These are phyloP conservation scores for Fusarium tjaetaba DNA, from an alignment of 2,329 filamentous ascomycete species.

Conservation along the genomic window DNA sequence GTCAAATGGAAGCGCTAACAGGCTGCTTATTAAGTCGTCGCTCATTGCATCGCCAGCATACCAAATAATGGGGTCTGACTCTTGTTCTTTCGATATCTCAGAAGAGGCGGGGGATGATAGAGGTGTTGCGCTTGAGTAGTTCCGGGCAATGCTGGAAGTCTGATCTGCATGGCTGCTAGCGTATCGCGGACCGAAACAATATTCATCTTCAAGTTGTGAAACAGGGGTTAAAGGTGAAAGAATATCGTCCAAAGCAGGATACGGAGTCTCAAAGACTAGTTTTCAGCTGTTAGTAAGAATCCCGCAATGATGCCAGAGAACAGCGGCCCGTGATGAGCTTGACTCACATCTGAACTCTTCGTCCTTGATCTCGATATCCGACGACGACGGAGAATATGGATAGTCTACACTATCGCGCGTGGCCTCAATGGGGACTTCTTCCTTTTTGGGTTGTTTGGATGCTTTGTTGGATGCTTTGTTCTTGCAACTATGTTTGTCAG, in stretches of 20 bases:
- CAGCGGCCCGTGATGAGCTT: too few relatives aligned
- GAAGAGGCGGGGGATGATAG: neutral
- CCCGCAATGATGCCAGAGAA: neutral
- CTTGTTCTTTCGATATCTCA: fast-evolving
- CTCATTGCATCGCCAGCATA: neutral
- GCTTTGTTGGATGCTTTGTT: neutral
- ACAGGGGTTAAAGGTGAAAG: neutral
- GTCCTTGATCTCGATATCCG: neutral
- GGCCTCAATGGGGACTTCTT: neutral
- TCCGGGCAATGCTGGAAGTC: too few relatives aligned
- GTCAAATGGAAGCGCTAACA: neutral
- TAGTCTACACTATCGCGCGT: neutral
- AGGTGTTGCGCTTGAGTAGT: neutral
- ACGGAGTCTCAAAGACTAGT: neutral
- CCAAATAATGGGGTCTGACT: neutral
- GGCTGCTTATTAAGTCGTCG: neutral
- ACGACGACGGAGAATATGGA: neutral
- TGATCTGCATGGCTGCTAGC: neutral
- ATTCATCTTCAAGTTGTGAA: neutral
- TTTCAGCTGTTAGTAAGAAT: neutral
- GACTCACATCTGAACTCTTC: neutral
- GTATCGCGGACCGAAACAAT: neutral
- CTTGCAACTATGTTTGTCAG: neutral
- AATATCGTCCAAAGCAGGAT: neutral
- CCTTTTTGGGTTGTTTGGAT: too few relatives aligned